Evolutionary conservation across 495 filamentous ascomycete species (phyloP), one percentile per base, ranked within the genome.

Genomic region (Hyaloscypha bicolor): DNA sequence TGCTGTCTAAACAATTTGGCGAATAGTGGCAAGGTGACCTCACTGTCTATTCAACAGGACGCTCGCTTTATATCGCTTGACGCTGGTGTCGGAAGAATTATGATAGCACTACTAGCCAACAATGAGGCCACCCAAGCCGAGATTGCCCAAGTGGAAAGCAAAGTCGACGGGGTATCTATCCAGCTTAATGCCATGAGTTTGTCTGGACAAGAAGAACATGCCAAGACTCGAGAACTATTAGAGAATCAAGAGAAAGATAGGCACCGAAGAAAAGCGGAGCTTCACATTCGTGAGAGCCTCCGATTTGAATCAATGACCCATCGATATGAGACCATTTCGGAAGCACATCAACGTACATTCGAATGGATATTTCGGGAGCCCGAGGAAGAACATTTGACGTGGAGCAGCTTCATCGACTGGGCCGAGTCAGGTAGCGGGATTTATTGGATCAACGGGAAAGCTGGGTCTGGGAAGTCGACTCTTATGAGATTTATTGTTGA

Each of bases 381-480:
- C 1, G 9, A 14, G 9, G 31, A 14, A 21, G 33, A 66, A 37
- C 1, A 12, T 12, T 8, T 8, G 35, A 4, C 60, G 11, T 56
- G 64, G 55, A 32, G 29, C 19, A 65, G 39, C 33, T 74, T 75
- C 52, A 19, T 61, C 14, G 30, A 65, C 0, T 75, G 73, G 73
- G 45, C 74, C 0, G 22, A 31, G 12, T 21, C 60, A 19, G 63
- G 60, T 25, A 66, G 60, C 22, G 60, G 67, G 14, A 62, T 78
- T 2, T 78, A 76, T 57, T 80, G 78, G 78, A 52, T 80, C 4
- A 72, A 69, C 0, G 79, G 79, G 2, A 79, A 79, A 64, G 67
- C 77, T 0, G 79, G 75, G 3, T 78, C 72, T 1, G 78, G 78
- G 0, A 81, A 81, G 62, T 79, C 77, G 3, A 79, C 76, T 2